phyloP scores from a whole-genome alignment of 345 rosid species.

The Nasturtium officinale region DNA sequence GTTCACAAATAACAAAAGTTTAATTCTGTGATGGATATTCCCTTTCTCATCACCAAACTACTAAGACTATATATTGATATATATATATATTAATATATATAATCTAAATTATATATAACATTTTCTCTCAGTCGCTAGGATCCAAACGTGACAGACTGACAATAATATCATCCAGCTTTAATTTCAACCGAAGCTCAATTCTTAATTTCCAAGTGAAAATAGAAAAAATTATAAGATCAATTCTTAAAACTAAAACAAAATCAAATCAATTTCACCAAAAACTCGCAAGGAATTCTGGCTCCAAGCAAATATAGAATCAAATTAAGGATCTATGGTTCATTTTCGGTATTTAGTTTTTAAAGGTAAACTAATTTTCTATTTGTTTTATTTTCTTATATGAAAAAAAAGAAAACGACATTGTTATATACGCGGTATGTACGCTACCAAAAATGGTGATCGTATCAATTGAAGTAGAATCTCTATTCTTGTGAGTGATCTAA shows the following conservation, averaged over 20 bases:
- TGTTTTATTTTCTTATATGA: background rate
- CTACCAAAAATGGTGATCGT: conserved; percentile 32
- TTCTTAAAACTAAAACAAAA: background rate
- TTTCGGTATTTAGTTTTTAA: background rate
- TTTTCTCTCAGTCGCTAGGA: background rate
- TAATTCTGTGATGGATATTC: background rate
- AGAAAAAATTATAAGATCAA: background rate
- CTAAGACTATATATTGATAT: background rate
- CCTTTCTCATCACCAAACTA: background rate
- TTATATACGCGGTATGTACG: conserved; percentile 34
- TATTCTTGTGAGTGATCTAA: conserved; percentile 26
- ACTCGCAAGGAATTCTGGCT: background rate
- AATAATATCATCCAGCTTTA: background rate
- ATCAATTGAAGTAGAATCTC: conserved; percentile 31
- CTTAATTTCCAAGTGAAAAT: background rate
- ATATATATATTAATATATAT: too few species aligned
- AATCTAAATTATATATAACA: background rate
- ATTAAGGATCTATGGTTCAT: background rate
- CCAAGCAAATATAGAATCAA: background rate
- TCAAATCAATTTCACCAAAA: background rate
- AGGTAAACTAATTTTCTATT: background rate
- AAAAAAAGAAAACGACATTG: conserved; percentile 11
- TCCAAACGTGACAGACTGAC: background rate
- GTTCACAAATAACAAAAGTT: background rate
- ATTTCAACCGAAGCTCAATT: background rate